A percentile compares a stretch with the other conserved stretches of the same genome.
These are phyloP conservation scores for Calendula officinalis DNA, from an alignment of 129 eudicot species.

Conservation along the genomic window DNA sequence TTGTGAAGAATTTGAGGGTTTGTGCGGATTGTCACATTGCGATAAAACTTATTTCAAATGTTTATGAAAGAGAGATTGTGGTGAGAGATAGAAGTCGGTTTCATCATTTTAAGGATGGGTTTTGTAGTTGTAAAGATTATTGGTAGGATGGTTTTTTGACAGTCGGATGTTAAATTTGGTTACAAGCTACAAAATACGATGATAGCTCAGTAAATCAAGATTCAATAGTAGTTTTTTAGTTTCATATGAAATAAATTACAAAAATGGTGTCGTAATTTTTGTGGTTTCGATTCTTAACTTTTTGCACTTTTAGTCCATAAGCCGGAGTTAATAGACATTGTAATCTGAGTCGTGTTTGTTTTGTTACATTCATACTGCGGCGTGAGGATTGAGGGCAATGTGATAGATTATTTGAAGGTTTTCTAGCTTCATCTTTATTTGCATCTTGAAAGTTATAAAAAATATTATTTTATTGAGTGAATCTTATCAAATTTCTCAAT, in stretches of 20 bases:
- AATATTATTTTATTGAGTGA: neutral
- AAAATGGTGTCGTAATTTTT: neutral
- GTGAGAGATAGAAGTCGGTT: constrained; percentile 91
- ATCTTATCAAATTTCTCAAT: neutral
- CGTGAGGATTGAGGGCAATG: neutral
- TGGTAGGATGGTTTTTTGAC: constrained; percentile 35
- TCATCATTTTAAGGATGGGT: constrained; percentile 70
- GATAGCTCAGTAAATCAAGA: no score
- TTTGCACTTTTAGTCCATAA: neutral
- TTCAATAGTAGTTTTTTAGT: no score
- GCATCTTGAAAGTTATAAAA: neutral
- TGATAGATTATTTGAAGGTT: neutral
- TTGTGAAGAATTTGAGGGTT: constrained; percentile 83
- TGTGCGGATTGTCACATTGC: constrained; percentile 85
- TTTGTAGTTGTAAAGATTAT: constrained; percentile 71
- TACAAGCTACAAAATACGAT: no score
- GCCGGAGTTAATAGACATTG: neutral
- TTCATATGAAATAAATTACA: no score
- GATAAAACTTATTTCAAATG: constrained; percentile 68
- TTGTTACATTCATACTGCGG: neutral
- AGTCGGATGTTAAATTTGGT: no score
- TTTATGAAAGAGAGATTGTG: constrained; percentile 72
- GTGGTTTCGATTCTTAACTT: neutral
- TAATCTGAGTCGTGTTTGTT: neutral
- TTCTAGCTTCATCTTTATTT: constrained; percentile 1